Evolutionary conservation across 1,284 basidiomycete genomes (phyloP).

Genomic region (Puccinia polysora): DNA sequence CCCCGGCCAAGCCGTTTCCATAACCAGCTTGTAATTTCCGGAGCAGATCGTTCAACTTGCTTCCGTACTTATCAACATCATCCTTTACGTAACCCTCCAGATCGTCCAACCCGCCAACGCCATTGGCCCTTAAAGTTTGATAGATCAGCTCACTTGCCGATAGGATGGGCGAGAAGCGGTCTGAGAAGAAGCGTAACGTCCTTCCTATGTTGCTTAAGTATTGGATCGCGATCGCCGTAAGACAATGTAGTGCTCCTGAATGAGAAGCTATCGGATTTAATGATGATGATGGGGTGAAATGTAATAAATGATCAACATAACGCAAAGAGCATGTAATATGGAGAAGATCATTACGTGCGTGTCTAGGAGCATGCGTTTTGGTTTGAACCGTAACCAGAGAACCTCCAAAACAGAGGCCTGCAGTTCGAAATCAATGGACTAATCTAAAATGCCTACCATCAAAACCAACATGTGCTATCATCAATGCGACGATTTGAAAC

Average conservation of each 20-base stretch:
- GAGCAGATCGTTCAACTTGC: conserved; percentile 32
- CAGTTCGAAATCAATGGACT: neutral
- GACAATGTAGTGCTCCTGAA: conserved; percentile 21
- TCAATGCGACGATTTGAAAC: conserved; percentile 27
- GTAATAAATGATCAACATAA: neutral
- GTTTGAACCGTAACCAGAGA: too few species aligned
- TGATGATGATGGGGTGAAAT: too few species aligned
- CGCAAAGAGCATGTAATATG: neutral
- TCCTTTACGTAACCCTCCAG: conserved; percentile 39
- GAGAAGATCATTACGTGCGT: too few species aligned
- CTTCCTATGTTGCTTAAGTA: conserved; percentile 38
- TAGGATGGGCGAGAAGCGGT: conserved; percentile 29
- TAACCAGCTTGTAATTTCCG: conserved; percentile 36
- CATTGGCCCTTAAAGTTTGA: conserved; percentile 33
- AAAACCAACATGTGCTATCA: conserved; percentile 38
- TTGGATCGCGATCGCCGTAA: conserved; percentile 36
- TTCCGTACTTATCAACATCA: conserved; percentile 37
- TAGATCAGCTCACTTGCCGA: conserved; percentile 38
- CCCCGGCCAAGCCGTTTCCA: conserved; percentile 18
- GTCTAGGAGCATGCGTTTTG: too few species aligned
- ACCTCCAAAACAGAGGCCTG: too few species aligned
- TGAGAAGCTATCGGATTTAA: conserved; percentile 18
- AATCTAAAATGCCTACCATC: conserved; percentile 21
- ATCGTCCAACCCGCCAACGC: conserved; percentile 17
- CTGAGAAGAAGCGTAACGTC: conserved; percentile 33